A percentile compares a stretch with the other conserved stretches of the same genome.
Evolutionary conservation across 2,329 filamentous ascomycete species (phyloP).

Genomic region (Ascochyta rabiei): DNA sequence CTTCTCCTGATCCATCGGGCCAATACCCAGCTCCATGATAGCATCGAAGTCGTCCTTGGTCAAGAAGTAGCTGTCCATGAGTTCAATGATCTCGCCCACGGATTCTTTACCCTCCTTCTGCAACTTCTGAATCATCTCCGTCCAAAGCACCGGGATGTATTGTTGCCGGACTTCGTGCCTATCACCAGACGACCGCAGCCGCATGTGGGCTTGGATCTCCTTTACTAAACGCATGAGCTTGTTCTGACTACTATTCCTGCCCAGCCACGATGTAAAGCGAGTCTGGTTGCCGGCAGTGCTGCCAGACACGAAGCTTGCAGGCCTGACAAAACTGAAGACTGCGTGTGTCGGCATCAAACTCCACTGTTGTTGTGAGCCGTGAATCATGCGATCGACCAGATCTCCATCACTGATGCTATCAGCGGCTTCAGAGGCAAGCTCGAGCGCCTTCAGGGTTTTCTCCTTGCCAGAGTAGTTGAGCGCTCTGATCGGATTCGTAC

Average conservation of each 20-base stretch:
- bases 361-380: slow-evolving; percentile 98
- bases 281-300: slow-evolving; percentile 70
- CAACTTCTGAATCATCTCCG: slow-evolving; percentile 75
- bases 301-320: slow-evolving; percentile 85
- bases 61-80: slow-evolving; percentile 97
- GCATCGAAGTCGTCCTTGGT: slow-evolving; percentile 95
- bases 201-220: slow-evolving; percentile 97
- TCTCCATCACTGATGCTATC: slow-evolving; percentile 98
- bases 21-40: slow-evolving; percentile 88
- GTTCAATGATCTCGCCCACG: slow-evolving; percentile 81
- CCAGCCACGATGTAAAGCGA: slow-evolving; percentile 88
- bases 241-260: slow-evolving; percentile 84
- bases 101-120: slow-evolving; percentile 80
- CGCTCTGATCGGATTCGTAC: slow-evolving; percentile 74
- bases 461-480: slow-evolving; percentile 69
- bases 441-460: slow-evolving; percentile 79
- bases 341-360: slow-evolving; percentile 96
- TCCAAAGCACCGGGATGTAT: slow-evolving; percentile 89
- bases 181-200: slow-evolving; percentile 86
- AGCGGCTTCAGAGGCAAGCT: slow-evolving; percentile 84
- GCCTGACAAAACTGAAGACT: slow-evolving; percentile 91
- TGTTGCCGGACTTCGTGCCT: slow-evolving; percentile 93
- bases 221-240: slow-evolving; percentile 81
- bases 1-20: slow-evolving; percentile 75
- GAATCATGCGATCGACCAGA: slow-evolving; percentile 95